Evolutionary conservation across 2,329 filamentous ascomycete species (phyloP), one percentile per base, ranked within the genome.

Genomic region (Cercospora beticola): DNA sequence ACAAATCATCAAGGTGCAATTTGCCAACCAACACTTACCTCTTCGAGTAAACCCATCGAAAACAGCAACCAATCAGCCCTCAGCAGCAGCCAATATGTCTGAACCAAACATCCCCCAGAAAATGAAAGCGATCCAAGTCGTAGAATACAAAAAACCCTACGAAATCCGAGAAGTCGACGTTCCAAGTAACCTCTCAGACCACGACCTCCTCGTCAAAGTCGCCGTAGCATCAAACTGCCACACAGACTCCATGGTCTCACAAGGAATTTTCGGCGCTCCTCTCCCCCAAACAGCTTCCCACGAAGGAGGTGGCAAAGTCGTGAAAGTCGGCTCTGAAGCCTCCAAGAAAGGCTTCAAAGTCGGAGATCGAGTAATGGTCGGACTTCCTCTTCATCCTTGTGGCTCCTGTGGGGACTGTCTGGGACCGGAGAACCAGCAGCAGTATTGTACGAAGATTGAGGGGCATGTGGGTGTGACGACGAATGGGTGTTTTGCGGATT

Each of bases 171-270:
- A 80, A 16, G 76, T 88, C 33, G 80, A 83, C 12, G 82, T 85
- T 0, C 86, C 86, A 6, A 59, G 76, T 16, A 59, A 73, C 18
- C 82, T 88, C 16, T 76, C 78, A 4, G 81, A 83, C 0, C 73
- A 85, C 71, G 87, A 89, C 70, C 79, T 90, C n/a, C 83, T 89
- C 40, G 81, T 89, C 73, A 87, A 87, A 76, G 80, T 88, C 62
- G 86, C 85, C 65, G 86, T 86, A 16, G 87, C 86, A 9, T 87
- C 86, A 0, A 83, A 88, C 74, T 89, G 87, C 79, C 87, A 90
- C 79, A 89, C 88, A 0, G 87, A 89, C 78, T 77, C 78, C 69
- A 87, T 89, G 84, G 86, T 88, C 4, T 72, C 74, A 6, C 73
- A 79, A 1, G 87, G 87, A 59, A 76, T 82, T 57, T 84, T 89